These are phyloP conservation scores for Hsuehochloa calcarea DNA, from an alignment of 176 grass and related monocot genomes.

Conservation along the genomic window DNA sequence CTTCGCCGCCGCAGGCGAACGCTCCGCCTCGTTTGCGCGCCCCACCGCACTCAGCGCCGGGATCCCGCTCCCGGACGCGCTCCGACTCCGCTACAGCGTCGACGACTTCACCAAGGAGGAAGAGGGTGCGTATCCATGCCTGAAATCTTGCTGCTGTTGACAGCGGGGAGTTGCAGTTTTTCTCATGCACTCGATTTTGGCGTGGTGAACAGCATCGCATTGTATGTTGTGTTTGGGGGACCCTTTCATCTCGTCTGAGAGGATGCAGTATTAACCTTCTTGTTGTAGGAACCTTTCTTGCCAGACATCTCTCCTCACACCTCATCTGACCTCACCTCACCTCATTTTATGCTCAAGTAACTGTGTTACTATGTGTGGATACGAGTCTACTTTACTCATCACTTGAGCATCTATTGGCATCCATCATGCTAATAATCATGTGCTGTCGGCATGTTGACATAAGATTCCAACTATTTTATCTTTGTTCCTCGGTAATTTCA, in stretches of 20 bases:
- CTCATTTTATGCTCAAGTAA: neutral
- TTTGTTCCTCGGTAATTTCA: neutral
- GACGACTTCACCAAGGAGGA: conserved; percentile 87
- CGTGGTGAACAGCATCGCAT: neutral
- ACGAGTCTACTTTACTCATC: neutral
- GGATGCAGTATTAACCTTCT: neutral
- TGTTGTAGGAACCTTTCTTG: neutral
- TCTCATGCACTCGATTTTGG: no score
- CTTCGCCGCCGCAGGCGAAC: conserved; percentile 48
- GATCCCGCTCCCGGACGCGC: conserved; percentile 71
- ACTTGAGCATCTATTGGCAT: neutral
- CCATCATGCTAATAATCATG: neutral
- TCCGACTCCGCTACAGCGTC: conserved; percentile 60
- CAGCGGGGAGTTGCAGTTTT: no score
- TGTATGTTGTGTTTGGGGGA: neutral
- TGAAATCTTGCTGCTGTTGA: neutral
- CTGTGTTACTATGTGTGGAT: neutral
- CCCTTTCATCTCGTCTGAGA: neutral
- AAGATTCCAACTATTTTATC: neutral
- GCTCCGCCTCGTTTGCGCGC: conserved; percentile 79
- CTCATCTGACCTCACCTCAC: neutral
- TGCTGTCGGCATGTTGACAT: neutral
- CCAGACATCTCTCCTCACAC: neutral
- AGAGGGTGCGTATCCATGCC: conserved; percentile 42
- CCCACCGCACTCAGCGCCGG: conserved; percentile 53